phyloP scores from a whole-genome alignment of 2,329 filamentous ascomycete genomes.

The Microdochium trichocladiopsis region DNA sequence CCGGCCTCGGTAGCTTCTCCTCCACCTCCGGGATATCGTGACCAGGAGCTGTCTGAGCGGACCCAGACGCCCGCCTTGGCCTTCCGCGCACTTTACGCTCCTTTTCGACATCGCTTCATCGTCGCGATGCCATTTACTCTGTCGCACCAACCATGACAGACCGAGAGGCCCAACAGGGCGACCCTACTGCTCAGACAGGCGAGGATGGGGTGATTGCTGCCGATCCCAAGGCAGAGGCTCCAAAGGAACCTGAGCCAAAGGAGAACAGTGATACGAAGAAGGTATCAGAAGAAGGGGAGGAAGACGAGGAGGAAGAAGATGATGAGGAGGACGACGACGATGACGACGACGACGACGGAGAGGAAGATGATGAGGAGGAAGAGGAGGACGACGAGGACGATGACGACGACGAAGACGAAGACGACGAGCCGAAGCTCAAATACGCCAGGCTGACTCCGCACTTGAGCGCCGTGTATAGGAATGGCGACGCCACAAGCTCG shows the following conservation, averaged over 20 bases:
- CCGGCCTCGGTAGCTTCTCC: neutral
- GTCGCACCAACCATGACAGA: slow-evolving; percentile 1
- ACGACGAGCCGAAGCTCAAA: slow-evolving; percentile 91
- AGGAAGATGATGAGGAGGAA: slow-evolving; percentile 35
- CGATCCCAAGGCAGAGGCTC: neutral
- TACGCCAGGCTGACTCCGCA: slow-evolving; percentile 81
- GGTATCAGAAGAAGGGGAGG: slow-evolving; percentile 1
- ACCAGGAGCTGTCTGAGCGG: too few species aligned
- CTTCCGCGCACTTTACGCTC: too few species aligned
- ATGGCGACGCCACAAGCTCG: slow-evolving; percentile 88
- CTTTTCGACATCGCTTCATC: too few species aligned
- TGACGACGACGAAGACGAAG: slow-evolving; percentile 74
- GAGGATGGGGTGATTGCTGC: neutral
- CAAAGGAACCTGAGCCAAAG: neutral
- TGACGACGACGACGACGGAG: slow-evolving; percentile 24
- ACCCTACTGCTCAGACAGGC: slow-evolving; percentile 7
- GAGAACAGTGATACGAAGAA: slow-evolving; percentile 13
- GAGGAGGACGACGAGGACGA: slow-evolving; percentile 53
- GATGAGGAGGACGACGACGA: slow-evolving; percentile 15
- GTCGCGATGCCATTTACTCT: neutral
- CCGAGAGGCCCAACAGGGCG: slow-evolving; percentile 2
- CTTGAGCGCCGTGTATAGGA: slow-evolving; percentile 76
- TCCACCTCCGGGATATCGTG: neutral
- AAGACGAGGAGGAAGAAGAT: slow-evolving; percentile 6
- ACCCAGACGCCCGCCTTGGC: too few species aligned